phyloP scores from a whole-genome alignment of 2,329 filamentous ascomycete species.

The Bimuria novae-zelandiae region DNA sequence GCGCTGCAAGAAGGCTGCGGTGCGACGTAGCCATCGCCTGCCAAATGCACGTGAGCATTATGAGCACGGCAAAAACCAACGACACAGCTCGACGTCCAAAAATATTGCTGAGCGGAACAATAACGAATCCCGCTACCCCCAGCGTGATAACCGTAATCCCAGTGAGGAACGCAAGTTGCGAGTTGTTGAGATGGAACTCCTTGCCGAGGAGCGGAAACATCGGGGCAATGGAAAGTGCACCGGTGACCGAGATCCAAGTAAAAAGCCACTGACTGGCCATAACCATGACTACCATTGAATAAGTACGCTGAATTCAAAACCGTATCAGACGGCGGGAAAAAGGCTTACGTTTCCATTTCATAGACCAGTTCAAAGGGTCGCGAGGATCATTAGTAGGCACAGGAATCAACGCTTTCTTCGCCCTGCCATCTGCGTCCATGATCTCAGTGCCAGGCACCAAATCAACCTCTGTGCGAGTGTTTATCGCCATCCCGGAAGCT shows the following conservation, averaged over 20 bases:
- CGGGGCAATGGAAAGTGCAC: slow-evolving; percentile 50
- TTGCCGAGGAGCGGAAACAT: slow-evolving; percentile 50
- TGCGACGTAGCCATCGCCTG: slow-evolving; percentile 50
- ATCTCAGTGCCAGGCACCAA: slow-evolving; percentile 39
- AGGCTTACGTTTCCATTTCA: slow-evolving; percentile 38
- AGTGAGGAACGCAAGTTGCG: slow-evolving; percentile 48
- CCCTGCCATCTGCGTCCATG: slow-evolving; percentile 27
- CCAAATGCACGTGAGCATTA: slow-evolving; percentile 51
- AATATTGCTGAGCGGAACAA: slow-evolving; percentile 51
- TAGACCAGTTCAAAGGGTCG: slow-evolving; percentile 47
- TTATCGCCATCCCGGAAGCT: slow-evolving; percentile 17
- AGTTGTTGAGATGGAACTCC: slow-evolving; percentile 49
- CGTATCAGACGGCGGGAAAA: background rate
- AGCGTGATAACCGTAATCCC: slow-evolving; percentile 52
- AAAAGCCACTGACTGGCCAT: slow-evolving; percentile 48
- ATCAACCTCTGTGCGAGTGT: slow-evolving; percentile 15
- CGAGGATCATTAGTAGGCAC: slow-evolving; percentile 38
- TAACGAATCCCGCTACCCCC: slow-evolving; percentile 52
- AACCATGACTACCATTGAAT: slow-evolving; percentile 32
- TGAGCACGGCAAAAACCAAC: slow-evolving; percentile 47
- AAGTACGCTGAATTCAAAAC: background rate
- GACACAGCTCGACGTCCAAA: slow-evolving; percentile 49
- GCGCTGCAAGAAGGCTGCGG: slow-evolving; percentile 49
- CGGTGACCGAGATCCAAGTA: slow-evolving; percentile 50
- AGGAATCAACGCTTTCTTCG: slow-evolving; percentile 33